Evolutionary conservation across 371 early-diverging fungal species (phyloP), one percentile per base, ranked within the genome.

Genomic region (Apophysomyces elegans): DNA sequence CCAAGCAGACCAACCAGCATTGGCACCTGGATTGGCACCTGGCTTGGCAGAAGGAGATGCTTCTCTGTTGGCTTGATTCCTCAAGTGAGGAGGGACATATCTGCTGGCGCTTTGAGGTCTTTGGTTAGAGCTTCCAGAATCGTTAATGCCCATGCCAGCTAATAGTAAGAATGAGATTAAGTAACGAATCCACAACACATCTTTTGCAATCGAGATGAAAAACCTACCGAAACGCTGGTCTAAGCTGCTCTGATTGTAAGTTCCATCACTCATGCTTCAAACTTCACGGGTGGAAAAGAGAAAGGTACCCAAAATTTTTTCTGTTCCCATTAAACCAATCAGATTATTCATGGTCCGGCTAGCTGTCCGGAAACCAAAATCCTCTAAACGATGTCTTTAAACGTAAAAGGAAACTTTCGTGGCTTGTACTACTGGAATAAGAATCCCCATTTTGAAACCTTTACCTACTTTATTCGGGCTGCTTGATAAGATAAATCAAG

Each of bases 91-190:
- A 71, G 85, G 86, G 62, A 85, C 79, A 73, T 84, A 87, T 66
- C 73, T 67, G 56, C 58, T 60, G 43, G 71, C 46, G 60, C 75
- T 62, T 36, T 70, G 65, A 47, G 65, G 69, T 57, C 64, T 61
- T 41, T 37, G 58, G 64, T 61, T 37, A 59, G 74, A 69, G 45
- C 74, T 67, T 50, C 8, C 21, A 50, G 54, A 50, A 18, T 83
- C 76, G 65, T 85, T 79, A 70, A 89, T 74, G 77, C 87, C 84
- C 88, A 90, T 87, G 71, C 83, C 88, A 88, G 90, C 90, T 90
- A 81, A 68, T 58, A n/a, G 9, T 62, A 56, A 62, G 18, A 32
- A 68, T 43, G 9, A 7, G 13, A 36, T 13, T 35, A 47, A 44
- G 37, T 44, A 2, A 43, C 43, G 60, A 47, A 39, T 56, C 5